phyloP scores from a whole-genome alignment of 176 grass and related monocot species.

The maize (Zea mays) region DNA sequence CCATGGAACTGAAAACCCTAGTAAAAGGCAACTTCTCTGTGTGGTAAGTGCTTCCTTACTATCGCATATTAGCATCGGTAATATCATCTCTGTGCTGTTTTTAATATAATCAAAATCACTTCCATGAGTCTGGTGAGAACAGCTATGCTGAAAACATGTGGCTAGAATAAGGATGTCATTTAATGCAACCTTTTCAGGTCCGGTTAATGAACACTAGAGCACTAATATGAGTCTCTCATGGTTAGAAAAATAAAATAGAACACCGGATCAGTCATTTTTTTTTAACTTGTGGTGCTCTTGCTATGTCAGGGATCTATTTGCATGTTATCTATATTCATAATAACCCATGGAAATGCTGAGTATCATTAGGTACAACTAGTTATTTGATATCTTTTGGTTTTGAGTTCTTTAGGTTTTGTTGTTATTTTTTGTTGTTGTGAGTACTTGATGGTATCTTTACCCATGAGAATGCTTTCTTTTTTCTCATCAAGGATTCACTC shows the following conservation, averaged over 20 bases:
- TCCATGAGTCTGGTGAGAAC: slow-evolving; percentile 2
- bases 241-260: slow-evolving; percentile 1
- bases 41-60: slow-evolving; percentile 50
- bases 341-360: neutral
- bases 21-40: slow-evolving; percentile 86
- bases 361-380: slow-evolving; percentile 14
- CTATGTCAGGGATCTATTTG: neutral
- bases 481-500: slow-evolving; percentile 7
- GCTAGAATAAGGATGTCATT: slow-evolving; percentile 30
- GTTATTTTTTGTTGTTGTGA: neutral
- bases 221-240: neutral
- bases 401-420: neutral
- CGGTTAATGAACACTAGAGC: slow-evolving; percentile 9
- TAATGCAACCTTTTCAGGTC: neutral
- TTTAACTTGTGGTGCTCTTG: neutral
- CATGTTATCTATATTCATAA: slow-evolving; percentile 2
- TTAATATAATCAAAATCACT: slow-evolving; percentile 19
- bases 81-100: slow-evolving; percentile 16
- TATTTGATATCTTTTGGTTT: neutral
- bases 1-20: slow-evolving; percentile 69
- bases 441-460: neutral
- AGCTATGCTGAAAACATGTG: neutral
- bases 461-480: slow-evolving; percentile 1
- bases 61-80: neutral
- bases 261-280: neutral